Evolutionary conservation across 2,329 filamentous ascomycete species (phyloP).

Genomic region (Pseudopithomyces chartarum): DNA sequence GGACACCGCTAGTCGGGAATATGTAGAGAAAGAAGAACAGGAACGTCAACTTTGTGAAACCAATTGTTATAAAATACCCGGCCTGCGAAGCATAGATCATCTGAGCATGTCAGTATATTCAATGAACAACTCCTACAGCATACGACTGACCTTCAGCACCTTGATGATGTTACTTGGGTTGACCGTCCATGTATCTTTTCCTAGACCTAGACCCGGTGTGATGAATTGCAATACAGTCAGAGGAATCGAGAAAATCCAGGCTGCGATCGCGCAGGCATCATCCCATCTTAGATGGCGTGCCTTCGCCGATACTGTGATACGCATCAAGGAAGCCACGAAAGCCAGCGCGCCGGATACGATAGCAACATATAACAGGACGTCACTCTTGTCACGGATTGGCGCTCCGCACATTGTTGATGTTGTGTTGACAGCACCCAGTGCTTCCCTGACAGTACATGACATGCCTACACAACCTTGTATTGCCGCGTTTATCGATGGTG

Average conservation of each 20-base stretch:
- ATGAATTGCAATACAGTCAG: constrained; percentile 14
- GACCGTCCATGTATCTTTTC: constrained; percentile 58
- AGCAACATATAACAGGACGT: constrained; percentile 29
- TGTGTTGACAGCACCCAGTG: constrained; percentile 42
- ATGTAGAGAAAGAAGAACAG: constrained; percentile 33
- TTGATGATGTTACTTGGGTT: constrained; percentile 45
- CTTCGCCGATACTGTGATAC: constrained; percentile 15
- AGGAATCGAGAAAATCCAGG: constrained; percentile 11
- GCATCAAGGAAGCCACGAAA: constrained; percentile 36
- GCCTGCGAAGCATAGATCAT: constrained; percentile 23
- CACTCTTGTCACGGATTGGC: constrained; percentile 40
- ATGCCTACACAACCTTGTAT: constrained; percentile 17
- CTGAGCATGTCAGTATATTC: not conserved
- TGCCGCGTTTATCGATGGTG: constrained; percentile 7
- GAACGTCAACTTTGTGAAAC: constrained; percentile 28
- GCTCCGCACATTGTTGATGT: constrained; percentile 41
- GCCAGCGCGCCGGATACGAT: constrained; percentile 24
- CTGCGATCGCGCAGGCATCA: constrained; percentile 16
- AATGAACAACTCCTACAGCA: not conserved
- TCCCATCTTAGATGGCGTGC: constrained; percentile 13
- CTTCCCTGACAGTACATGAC: constrained; percentile 18
- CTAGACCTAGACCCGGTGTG: constrained; percentile 44
- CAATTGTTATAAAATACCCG: constrained; percentile 30
- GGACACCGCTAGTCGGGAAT: constrained; percentile 23
- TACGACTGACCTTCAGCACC: constrained; percentile 35